Percentiles rank a stretch among this genome's conserved stretches.
These are phyloP conservation scores for Aethionema arabicum DNA, from an alignment of 345 rosid species.

Conservation along the genomic window DNA sequence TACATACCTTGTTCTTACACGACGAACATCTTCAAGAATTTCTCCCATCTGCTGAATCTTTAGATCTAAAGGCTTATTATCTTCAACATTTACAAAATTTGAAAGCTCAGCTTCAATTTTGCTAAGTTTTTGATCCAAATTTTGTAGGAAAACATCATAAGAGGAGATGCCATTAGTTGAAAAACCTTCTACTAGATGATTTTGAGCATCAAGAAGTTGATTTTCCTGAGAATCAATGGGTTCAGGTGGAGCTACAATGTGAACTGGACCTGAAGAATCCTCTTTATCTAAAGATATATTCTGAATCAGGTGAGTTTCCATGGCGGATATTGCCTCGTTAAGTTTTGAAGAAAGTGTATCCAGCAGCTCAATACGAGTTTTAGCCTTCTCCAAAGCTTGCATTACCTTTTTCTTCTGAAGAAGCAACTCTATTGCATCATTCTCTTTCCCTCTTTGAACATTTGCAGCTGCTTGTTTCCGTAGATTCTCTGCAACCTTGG, in stretches of 20 bases:
- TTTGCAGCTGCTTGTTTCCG: constrained; percentile 65
- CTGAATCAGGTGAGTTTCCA: constrained; percentile 74
- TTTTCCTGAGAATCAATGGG: constrained; percentile 31
- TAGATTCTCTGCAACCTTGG: constrained; percentile 86
- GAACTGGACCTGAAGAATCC: constrained; percentile 48
- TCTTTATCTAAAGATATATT: constrained; percentile 49
- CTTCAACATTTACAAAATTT: constrained; percentile 55
- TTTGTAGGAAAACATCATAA: constrained; percentile 58
- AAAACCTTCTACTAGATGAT: constrained; percentile 34
- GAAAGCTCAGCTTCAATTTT: constrained; percentile 68
- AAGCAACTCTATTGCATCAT: constrained; percentile 77
- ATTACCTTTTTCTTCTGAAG: constrained; percentile 83
- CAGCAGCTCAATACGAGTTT: constrained; percentile 67
- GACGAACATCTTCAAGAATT: constrained; percentile 57
- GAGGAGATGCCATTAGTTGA: constrained; percentile 42
- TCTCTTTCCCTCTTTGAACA: constrained; percentile 63
- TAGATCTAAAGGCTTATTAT: constrained; percentile 49
- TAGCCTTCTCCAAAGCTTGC: constrained; percentile 76
- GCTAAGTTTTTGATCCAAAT: constrained; percentile 59
- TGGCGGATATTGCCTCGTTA: constrained; percentile 72
- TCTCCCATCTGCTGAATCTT: constrained; percentile 62
- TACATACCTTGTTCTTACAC: constrained; percentile 56
- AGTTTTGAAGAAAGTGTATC: constrained; percentile 71
- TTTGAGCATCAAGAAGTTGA: constrained; percentile 16
- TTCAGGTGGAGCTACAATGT: constrained; percentile 58